Conservation (phyloP, 2,329 filamentous ascomycete genomes). For the Rutstroemia sydowiana region DNA sequence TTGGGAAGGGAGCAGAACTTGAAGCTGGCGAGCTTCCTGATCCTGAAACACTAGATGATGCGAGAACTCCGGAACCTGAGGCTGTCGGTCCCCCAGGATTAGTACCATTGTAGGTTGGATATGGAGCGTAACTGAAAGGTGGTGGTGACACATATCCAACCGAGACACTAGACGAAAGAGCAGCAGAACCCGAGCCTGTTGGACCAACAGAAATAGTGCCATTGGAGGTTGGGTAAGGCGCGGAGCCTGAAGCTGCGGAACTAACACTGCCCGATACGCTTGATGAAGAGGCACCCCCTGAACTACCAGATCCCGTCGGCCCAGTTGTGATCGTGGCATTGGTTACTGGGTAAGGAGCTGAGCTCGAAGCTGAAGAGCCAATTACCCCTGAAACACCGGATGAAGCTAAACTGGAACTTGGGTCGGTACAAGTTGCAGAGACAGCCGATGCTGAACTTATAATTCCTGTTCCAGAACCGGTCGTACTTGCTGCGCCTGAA, state of each 20-base stretch:
- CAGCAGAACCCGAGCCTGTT: not conserved
- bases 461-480: not conserved
- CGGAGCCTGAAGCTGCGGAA: conserved; percentile 6
- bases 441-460: not conserved
- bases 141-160: not conserved
- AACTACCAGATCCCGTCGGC: conserved; percentile 7
- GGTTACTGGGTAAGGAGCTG: not conserved
- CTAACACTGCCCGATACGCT: conserved; percentile 2
- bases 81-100: not conserved
- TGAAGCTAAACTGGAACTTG: not conserved
- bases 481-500: not conserved
- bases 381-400: not conserved
- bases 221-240: conserved; percentile 13
- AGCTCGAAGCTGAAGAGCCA: not conserved
- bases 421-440: not conserved
- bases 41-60: conserved; percentile 1
- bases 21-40: not conserved
- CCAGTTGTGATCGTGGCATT: conserved; percentile 4
- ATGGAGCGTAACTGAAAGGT: not conserved
- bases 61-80: not conserved
- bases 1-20: too few species aligned
- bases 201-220: conserved; percentile 5
- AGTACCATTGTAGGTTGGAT: not conserved
- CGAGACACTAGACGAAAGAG: conserved; percentile 8
- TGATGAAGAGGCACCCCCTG: not conserved